Evolutionary conservation across 2,329 filamentous ascomycete species (phyloP), one percentile per base, ranked within the genome.

Genomic region (Colletotrichum eremochloae): DNA sequence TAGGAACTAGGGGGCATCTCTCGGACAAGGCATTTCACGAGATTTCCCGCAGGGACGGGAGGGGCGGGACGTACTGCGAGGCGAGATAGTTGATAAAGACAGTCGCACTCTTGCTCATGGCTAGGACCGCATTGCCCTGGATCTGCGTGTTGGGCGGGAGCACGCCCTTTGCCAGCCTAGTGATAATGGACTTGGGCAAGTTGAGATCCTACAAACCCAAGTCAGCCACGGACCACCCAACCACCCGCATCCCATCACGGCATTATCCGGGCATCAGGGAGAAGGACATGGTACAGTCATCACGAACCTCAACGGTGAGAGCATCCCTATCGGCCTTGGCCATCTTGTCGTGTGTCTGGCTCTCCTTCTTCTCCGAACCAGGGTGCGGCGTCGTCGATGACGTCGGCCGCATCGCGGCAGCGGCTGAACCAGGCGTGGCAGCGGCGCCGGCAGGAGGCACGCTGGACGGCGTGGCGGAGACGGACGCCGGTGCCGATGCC

Each of bases 71-170:
- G 67, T 87, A 96, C 93, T 91, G 89, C 73, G 90, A 88, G 56
- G 93, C 91, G 42, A 96, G 85, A 80, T 95, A 94, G 82, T 90
- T 96, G 76, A 96, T 92, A 78, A 96, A 96, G 0, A 96, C 91
- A 1, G 93, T 95, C 9, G 94, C 92, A 81, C 92, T 93, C 83
- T 95, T 95, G 75, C 90, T 92, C 84, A 96, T 88, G 12, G 93
- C 94, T 63, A 94, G 83, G 67, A 95, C 89, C 53, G 94, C 94
- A 83, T 95, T 94, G 78, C 91, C 93, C 80, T 96, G 93, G 61
- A 96, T 93, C 81, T 94, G 92, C 6, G 93, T 95, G 79, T 95
- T 95, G 7, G 93, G 87, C 0, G 94, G 93, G 6, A 96, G 84
- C 7, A 94, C 93, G 52, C 93, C 92, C 83, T 96, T 96, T 52